These are phyloP conservation scores for Wickerhamomyces mucosus DNA, from an alignment of 805 yeast species.

Conservation along the genomic window DNA sequence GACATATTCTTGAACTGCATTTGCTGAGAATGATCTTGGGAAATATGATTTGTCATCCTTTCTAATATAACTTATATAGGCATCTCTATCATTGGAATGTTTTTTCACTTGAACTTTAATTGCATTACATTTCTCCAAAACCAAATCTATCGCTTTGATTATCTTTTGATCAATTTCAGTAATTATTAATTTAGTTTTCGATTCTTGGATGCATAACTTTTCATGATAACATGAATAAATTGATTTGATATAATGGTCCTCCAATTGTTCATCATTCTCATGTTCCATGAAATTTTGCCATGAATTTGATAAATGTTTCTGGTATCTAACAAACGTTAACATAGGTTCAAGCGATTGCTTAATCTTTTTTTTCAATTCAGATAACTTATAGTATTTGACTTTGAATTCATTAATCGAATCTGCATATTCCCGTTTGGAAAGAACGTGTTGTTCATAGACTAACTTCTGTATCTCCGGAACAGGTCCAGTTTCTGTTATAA, in stretches of 20 bases:
- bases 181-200: slow-evolving; percentile 18
- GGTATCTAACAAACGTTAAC: slow-evolving; percentile 5
- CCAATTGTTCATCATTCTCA: slow-evolving; percentile 9
- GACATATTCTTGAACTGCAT: slow-evolving; percentile 15
- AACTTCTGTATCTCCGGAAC: slow-evolving; percentile 2
- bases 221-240: slow-evolving; percentile 21
- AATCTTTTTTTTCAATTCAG: slow-evolving; percentile 14
- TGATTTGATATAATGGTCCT: slow-evolving; percentile 17
- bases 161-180: slow-evolving; percentile 20
- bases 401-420: slow-evolving; percentile 6
- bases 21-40: slow-evolving; percentile 1
- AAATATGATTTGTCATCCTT: too few species aligned
- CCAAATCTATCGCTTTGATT: slow-evolving; percentile 19
- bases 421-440: neutral
- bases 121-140: slow-evolving; percentile 17
- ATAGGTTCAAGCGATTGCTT: slow-evolving; percentile 6
- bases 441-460: slow-evolving; percentile 3
- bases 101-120: slow-evolving; percentile 21
- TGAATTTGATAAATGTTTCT: slow-evolving; percentile 11
- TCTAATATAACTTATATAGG: slow-evolving; percentile 19
- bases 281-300: slow-evolving; percentile 24
- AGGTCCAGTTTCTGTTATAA: neutral
- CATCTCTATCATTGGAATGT: slow-evolving; percentile 23
- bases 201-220: slow-evolving; percentile 19
- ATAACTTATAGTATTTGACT: slow-evolving; percentile 6